Evolutionary conservation across 495 filamentous ascomycete species (phyloP).

Genomic region (Usnea hakonensis): DNA sequence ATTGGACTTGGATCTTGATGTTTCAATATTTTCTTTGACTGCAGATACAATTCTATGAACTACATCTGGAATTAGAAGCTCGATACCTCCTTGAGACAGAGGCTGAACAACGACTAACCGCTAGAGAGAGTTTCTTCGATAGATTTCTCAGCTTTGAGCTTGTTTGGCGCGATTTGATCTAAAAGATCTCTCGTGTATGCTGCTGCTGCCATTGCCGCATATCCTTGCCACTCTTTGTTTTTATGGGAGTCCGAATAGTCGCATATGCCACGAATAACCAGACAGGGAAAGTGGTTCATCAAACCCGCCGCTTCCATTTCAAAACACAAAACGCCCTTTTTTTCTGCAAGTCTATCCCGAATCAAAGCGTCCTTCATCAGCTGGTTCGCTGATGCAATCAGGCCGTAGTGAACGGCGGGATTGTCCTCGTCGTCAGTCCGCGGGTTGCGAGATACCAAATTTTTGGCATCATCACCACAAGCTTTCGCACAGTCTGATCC

Average conservation of each 20-base stretch:
- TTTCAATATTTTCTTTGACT: neutral
- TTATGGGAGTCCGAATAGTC: conserved; percentile 39
- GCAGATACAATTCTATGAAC: neutral
- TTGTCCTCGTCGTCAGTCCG: conserved; percentile 15
- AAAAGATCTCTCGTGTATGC: conserved; percentile 30
- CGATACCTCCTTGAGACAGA: neutral
- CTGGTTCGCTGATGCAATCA: conserved; percentile 31
- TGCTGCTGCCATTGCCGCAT: conserved; percentile 33
- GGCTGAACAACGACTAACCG: neutral
- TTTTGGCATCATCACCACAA: conserved; percentile 10
- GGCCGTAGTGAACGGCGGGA: conserved; percentile 27
- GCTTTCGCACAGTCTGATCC: no score
- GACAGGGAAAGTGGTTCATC: conserved; percentile 31
- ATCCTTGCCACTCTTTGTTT: conserved; percentile 33
- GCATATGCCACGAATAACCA: conserved; percentile 37
- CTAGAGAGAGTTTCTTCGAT: neutral
- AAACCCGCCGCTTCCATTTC: conserved; percentile 30
- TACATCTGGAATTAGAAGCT: conserved; percentile 7
- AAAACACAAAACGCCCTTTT: neutral
- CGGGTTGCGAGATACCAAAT: conserved; percentile 16
- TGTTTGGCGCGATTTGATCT: conserved; percentile 2
- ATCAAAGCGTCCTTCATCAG: conserved; percentile 9
- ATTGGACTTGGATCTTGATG: neutral
- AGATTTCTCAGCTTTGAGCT: neutral
- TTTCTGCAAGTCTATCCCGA: neutral